Evolutionary conservation across 2,329 filamentous ascomycete genomes (phyloP).

Genomic region (Dendrostoma leiphaemia): DNA sequence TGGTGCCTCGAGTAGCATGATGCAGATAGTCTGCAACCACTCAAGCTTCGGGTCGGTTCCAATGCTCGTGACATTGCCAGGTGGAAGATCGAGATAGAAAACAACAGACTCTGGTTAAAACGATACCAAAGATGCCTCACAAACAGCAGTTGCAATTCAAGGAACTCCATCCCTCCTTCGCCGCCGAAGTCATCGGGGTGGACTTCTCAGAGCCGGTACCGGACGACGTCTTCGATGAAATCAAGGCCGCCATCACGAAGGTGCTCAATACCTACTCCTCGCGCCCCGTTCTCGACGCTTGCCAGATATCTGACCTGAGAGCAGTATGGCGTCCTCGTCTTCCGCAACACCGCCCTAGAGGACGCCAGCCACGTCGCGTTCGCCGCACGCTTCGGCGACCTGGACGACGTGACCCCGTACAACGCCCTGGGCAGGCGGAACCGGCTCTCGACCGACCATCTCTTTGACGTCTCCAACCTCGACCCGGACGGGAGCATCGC

Average conservation of each 20-base stretch:
- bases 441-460: constrained; percentile 1
- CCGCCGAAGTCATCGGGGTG: constrained; percentile 4
- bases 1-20: too few species aligned
- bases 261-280: neutral
- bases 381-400: constrained; percentile 8
- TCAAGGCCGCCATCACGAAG: constrained; percentile 1
- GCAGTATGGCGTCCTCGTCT: constrained; percentile 13
- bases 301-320: neutral
- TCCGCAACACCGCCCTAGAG: constrained; percentile 8
- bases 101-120: neutral
- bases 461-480: constrained; percentile 15
- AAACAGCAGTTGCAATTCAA: neutral
- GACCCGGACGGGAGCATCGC: constrained; percentile 5
- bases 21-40: too few species aligned
- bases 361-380: constrained; percentile 9
- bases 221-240: constrained; percentile 2
- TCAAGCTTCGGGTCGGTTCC: neutral
- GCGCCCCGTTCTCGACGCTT: neutral
- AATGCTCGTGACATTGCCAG: neutral
- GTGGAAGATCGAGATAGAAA: neutral
- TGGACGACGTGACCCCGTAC: constrained; percentile 8
- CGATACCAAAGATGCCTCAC: neutral
- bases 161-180: constrained; percentile 7
- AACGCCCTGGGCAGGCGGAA: neutral
- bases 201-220: constrained; percentile 5